phyloP scores from a whole-genome alignment of 2,329 filamentous ascomycete genomes.

The Arthrobotrys musiformis region DNA sequence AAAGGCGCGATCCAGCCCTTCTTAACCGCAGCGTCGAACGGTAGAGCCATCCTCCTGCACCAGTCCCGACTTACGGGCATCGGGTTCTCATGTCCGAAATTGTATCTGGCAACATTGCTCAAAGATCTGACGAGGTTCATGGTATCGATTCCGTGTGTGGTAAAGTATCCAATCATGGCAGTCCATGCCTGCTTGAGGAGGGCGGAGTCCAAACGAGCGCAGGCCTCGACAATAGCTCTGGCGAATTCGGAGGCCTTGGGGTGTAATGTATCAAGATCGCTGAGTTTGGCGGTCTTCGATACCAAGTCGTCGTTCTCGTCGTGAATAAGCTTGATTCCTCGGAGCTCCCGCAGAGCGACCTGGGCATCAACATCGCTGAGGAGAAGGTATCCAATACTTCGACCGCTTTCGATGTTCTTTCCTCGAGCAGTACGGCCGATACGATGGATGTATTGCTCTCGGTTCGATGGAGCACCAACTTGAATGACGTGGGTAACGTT shows the following conservation, averaged over 20 bases:
- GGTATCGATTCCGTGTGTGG: neutral
- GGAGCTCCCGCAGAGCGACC: slow-evolving; percentile 67
- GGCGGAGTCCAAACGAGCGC: neutral
- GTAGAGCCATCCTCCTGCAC: slow-evolving; percentile 2
- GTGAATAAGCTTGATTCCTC: slow-evolving; percentile 64
- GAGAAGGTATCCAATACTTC: slow-evolving; percentile 72
- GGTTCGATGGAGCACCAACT: slow-evolving; percentile 72
- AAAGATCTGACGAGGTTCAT: neutral
- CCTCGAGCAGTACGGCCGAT: slow-evolving; percentile 80
- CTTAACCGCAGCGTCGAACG: slow-evolving; percentile 1
- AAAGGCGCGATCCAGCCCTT: slow-evolving; percentile 5
- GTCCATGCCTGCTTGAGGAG: neutral
- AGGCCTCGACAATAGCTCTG: slow-evolving; percentile 25
- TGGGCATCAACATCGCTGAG: slow-evolving; percentile 67
- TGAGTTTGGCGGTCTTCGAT: slow-evolving; percentile 67
- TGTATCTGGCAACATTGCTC: slow-evolving; percentile 35
- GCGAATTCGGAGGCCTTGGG: slow-evolving; percentile 28
- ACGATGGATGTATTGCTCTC: slow-evolving; percentile 80
- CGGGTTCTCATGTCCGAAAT: slow-evolving; percentile 29
- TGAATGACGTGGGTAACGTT: slow-evolving; percentile 83
- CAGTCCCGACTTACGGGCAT: neutral
- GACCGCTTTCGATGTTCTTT: slow-evolving; percentile 64
- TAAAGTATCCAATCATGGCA: slow-evolving; percentile 17
- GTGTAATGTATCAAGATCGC: slow-evolving; percentile 20
- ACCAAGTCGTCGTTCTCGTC: slow-evolving; percentile 62